Base-by-base conservation (phyloP, 139 green algal genomes). In the Eudorina sp. region DNA sequence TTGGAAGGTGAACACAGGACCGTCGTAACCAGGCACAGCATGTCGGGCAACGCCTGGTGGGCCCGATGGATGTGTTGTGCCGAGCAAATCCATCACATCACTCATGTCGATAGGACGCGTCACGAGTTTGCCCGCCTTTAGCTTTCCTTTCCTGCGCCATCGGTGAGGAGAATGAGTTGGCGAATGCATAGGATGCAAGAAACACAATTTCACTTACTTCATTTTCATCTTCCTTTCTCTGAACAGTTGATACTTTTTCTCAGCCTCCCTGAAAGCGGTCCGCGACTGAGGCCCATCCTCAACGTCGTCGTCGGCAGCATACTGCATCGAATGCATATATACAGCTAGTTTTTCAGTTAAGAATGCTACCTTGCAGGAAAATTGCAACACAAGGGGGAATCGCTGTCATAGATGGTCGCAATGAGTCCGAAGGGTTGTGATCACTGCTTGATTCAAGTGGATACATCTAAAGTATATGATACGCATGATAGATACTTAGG, bases 201-300 rank as follows among this genome's bases (percentile, higher is more conserved):
- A 40, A 43, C n/a, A n/a, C n/a, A n/a, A n/a, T n/a, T n/a, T 3
- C 11, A 60, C 58, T 11, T 27, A 91, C 90, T 82, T 92, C 29
- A 80, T 48, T 31, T 80, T 87, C 6, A 92, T 78, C 21, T 79
- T 36, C 53, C 90, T 75, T 25, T 94, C 74, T 23, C 86, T 55
- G 38, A 92, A 84, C 60, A 93, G 88, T 75, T 95, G 89, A 62
- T 95, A 96, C 31, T 84, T 85, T 72, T 96, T 96, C 41, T 96
- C 94, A 9, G 88, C 90, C 0, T 66, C 43, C n/a, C 94, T 77
- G 77, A 96, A 96, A 14, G 92, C 94, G 1, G 92, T 86, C 4
- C 29, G 62, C 16, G 58, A 41, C 7, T 73, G 31, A 11, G 3
- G 53, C 13, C 48, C 76, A 0, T 68, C 31, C 5, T 70, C 53